Percentiles rank a stretch among this genome's conserved stretches.
Conservation (phyloP, 768 basidiomycete genomes). For the Panaeolus papilionaceus region DNA sequence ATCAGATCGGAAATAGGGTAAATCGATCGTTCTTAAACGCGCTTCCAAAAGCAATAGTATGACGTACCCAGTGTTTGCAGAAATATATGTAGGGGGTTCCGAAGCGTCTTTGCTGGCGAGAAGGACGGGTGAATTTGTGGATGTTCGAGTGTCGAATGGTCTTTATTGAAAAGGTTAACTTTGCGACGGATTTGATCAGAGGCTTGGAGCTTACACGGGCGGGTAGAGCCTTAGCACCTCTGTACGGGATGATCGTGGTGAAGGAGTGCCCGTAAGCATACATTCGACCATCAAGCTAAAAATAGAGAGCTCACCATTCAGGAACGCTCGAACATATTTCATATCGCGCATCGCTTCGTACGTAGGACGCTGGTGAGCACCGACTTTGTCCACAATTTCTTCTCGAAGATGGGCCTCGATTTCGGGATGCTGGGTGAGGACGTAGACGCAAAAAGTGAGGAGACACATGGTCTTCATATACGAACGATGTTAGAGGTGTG, state of each 20-base stretch:
- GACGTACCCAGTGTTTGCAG: conserved; percentile 26
- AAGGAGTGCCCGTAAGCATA: background rate
- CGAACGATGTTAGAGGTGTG: background rate
- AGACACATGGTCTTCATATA: conserved; percentile 41
- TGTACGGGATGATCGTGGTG: conserved; percentile 17
- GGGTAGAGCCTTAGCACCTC: conserved; percentile 50
- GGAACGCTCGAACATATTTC: conserved; percentile 42
- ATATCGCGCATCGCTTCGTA: conserved; percentile 52
- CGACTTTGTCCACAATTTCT: conserved; percentile 47
- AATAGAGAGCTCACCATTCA: conserved; percentile 34
- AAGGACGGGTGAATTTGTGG: conserved; percentile 23
- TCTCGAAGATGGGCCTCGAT: conserved; percentile 43
- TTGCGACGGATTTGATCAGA: background rate
- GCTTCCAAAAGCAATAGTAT: conserved; percentile 14
- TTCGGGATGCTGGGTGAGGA: conserved; percentile 48
- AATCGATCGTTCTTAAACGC: background rate
- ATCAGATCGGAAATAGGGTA: background rate
- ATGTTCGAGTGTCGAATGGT: conserved; percentile 45
- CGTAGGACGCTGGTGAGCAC: conserved; percentile 40
- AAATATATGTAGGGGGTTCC: background rate
- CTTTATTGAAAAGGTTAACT: too few species aligned
- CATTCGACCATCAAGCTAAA: background rate
- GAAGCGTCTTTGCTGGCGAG: background rate
- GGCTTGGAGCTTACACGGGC: conserved; percentile 31
- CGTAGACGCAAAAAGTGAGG: conserved; percentile 48